A percentile compares a stretch with the other conserved stretches of the same genome.
phyloP scores from a whole-genome alignment of 2,329 filamentous ascomycete genomes.

The Aspergillus neoniger region DNA sequence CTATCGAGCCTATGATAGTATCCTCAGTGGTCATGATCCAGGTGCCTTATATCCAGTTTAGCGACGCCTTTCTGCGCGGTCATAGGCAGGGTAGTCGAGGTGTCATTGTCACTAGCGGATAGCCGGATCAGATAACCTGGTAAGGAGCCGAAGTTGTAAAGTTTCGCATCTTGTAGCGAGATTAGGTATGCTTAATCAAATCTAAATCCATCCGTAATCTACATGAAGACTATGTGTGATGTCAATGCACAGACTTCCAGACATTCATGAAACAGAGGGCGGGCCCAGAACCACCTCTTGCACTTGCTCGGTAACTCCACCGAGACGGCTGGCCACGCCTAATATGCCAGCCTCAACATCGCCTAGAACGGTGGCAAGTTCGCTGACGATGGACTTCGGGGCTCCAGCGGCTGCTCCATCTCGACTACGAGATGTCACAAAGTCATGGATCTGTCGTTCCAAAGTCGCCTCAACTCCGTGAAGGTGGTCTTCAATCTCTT shows the following conservation, averaged over 20 bases:
- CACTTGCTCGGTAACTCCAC: constrained; percentile 61
- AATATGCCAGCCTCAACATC: constrained; percentile 68
- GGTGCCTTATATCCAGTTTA: no score
- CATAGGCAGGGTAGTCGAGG: background rate
- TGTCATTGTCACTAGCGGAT: no score
- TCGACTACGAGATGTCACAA: constrained; percentile 46
- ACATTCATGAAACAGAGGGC: constrained; percentile 18
- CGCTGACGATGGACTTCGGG: constrained; percentile 47
- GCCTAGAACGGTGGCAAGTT: constrained; percentile 60
- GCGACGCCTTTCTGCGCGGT: background rate
- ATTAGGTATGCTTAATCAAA: background rate
- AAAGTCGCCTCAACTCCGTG: constrained; percentile 63
- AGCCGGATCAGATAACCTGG: background rate
- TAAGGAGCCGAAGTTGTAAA: background rate
- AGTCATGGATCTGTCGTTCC: constrained; percentile 61
- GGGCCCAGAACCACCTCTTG: constrained; percentile 57
- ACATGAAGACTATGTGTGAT: background rate
- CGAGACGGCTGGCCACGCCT: constrained; percentile 63
- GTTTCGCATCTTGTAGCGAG: background rate
- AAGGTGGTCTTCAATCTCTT: constrained; percentile 67
- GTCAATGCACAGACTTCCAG: background rate
- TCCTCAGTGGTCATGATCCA: no score
- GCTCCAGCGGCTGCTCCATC: constrained; percentile 44
- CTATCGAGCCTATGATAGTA: no score
- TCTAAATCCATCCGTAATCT: background rate